Evolutionary conservation across 2,329 filamentous ascomycete genomes (phyloP), one percentile per base, ranked within the genome.

Genomic region (Dactylella cylindrospora): DNA sequence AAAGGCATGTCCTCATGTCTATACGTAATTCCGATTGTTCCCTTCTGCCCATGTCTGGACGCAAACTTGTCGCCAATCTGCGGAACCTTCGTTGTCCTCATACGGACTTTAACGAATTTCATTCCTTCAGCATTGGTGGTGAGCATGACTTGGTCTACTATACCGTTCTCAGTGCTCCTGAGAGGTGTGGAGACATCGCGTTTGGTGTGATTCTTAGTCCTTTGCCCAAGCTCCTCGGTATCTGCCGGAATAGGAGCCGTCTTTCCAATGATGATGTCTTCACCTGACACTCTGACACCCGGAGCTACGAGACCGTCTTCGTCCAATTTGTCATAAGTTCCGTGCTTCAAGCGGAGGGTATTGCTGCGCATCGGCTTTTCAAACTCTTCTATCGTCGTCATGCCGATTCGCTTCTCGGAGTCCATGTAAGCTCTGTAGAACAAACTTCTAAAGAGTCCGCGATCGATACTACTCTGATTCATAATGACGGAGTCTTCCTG

Each of bases 401-500:
- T 86, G 65, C 93, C 93, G 23, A 98, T 86, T 67, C 89, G 86
- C 79, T 97, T 97, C 76, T 98, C 93, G 67, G 90, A 89, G 71
- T 98, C 93, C 25, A 90, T 94, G 75, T 98, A 98, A 8, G 91
- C 90, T 68, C 94, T 85, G 81, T 95, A 98, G 78, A 97, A 98
- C 50, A 98, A 76, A 80, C 90, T 96, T 70, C 94, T 83, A 84
- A 98, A 98, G 3, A 98, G 79, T 65, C 93, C 93, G 71, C 93
- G 87, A 74, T 98, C 93, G 70, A 98, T 97, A 74, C 90, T 95
- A 76, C 90, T 96, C 77, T 98, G 93, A 74, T 98, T 98, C 93
- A 98, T 97, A 70, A 98, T 95, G 68, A 98, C 91, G 67, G 93
- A 98, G 83, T 98, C 93, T 89, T 98, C 93, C 73, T 98, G 94